Evolutionary conservation across 1,284 basidiomycete genomes (phyloP).

Genomic region (Leccinum fallax): DNA sequence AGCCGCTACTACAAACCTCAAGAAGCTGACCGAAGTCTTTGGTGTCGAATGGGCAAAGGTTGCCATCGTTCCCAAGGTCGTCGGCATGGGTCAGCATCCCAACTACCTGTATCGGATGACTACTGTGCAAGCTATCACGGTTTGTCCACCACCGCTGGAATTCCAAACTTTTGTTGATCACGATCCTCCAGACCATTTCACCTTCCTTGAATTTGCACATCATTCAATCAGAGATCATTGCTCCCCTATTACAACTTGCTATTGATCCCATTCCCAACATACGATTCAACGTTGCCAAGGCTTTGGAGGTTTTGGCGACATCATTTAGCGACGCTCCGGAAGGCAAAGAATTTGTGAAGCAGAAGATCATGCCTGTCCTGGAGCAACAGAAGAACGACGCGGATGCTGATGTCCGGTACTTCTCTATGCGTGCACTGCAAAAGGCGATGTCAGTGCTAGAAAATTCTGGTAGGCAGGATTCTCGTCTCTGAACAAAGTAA

Average conservation of each 20-base stretch:
- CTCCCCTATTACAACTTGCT: constrained; percentile 83
- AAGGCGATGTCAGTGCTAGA: constrained; percentile 43
- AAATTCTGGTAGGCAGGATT: constrained; percentile 28
- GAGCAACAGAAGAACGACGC: constrained; percentile 88
- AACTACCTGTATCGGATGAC: constrained; percentile 99
- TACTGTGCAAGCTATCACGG: constrained; percentile 97
- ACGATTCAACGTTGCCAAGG: constrained; percentile 98
- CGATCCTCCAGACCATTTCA: constrained; percentile 77
- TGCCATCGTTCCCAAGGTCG: constrained; percentile 96
- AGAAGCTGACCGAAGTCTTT: constrained; percentile 98
- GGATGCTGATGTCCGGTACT: constrained; percentile 96
- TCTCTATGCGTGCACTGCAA: constrained; percentile 72
- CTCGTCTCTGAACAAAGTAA: not conserved
- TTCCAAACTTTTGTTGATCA: constrained; percentile 11
- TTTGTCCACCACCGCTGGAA: constrained; percentile 43
- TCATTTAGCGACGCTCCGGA: constrained; percentile 70
- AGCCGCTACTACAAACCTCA: constrained; percentile 95
- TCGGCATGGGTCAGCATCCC: constrained; percentile 96
- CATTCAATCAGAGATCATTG: constrained; percentile 85
- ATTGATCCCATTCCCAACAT: constrained; percentile 98
- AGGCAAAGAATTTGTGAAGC: constrained; percentile 74
- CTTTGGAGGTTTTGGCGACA: constrained; percentile 82
- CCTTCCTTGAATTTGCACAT: constrained; percentile 90
- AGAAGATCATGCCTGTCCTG: constrained; percentile 80
- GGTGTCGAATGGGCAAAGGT: constrained; percentile 97